Conservation (phyloP, 2,329 filamentous ascomycete genomes). For the Tolypocladium guangdongense region DNA sequence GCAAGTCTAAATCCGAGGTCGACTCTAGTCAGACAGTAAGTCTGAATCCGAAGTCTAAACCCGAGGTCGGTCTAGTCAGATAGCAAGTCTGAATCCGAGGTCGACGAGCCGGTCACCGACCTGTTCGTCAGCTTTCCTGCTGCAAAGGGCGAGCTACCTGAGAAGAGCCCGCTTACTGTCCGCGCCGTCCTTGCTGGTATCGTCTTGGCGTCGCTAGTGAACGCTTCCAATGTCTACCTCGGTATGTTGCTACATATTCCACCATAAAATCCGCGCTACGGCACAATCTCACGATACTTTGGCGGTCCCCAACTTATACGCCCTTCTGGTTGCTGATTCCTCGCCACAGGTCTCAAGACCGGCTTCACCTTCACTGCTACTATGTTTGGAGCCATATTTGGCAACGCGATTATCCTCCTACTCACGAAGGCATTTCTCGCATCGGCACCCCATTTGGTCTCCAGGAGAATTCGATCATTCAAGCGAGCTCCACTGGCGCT, state of each 20-base stretch:
- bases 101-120: conserved; percentile 20
- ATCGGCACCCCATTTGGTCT: conserved; percentile 46
- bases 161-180: conserved; percentile 39
- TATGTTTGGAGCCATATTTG: conserved; percentile 45
- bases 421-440: conserved; percentile 35
- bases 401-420: conserved; percentile 45
- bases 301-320: no score
- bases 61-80: no score
- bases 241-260: conserved; percentile 22
- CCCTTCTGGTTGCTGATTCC: no score
- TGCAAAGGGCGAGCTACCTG: conserved; percentile 28
- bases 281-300: no score
- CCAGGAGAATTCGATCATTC: conserved; percentile 51
- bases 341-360: conserved; percentile 36
- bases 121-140: conserved; percentile 30
- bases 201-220: conserved; percentile 46
- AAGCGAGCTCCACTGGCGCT: conserved; percentile 47
- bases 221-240: conserved; percentile 52
- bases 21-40: no score
- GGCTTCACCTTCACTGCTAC: conserved; percentile 38
- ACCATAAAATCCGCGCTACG: background rate
- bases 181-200: conserved; percentile 45
- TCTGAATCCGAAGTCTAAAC: no score
- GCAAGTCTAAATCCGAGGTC: no score
- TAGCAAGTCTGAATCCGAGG: conserved; percentile 15